Evolutionary conservation across 176 grass and related monocot species (phyloP), one percentile per base, ranked within the genome.

Genomic region (Juncus inflexus): DNA sequence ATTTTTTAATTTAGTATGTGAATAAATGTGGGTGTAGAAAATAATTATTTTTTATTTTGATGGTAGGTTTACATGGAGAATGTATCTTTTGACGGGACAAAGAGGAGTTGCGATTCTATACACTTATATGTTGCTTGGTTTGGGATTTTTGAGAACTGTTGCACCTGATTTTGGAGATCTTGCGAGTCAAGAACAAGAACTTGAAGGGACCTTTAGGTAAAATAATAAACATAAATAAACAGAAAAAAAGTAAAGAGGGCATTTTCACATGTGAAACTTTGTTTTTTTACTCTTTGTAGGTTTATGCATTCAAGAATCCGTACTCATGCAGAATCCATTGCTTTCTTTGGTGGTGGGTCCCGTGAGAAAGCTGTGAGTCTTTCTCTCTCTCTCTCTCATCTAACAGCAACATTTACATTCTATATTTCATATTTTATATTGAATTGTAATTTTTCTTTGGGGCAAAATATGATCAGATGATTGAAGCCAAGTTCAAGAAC

Each of bases 261-360:
- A 83, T 38, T 63, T 59, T 51, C 83, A 16, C 61, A 60, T 45
- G 38, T 74, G 28, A 19, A 66, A 41, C 6, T 58, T 16, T 75
- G 76, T 76, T 65, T 58, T 12, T 81, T 11, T 86, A 50, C 76
- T 40, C 49, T 67, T 66, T 84, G 15, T 64, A 97, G 94, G 80
- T 97, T 86, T 62, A 97, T 97, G 94, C 94, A 92, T 63, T 82
- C 94, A 3, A 97, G 94, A 58, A 76, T 97, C 39, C 88, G 83
- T 35, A 89, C 94, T 7, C 94, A 97, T 74, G 94, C 94, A 79
- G 94, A 97, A 81, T 97, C 94, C 59, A 81, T 97, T 82, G 94
- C 94, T 75, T 97, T 97, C 75, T 97, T 97, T 81, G 94, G 94
- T 70, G 94, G 94, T 80, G 94, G 94, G 77, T 86, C 85, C 74